A percentile compares a stretch with the other conserved stretches of the same genome.
Evolutionary conservation across 805 yeast species (phyloP).

Genomic region (Ogataea methylovora): DNA sequence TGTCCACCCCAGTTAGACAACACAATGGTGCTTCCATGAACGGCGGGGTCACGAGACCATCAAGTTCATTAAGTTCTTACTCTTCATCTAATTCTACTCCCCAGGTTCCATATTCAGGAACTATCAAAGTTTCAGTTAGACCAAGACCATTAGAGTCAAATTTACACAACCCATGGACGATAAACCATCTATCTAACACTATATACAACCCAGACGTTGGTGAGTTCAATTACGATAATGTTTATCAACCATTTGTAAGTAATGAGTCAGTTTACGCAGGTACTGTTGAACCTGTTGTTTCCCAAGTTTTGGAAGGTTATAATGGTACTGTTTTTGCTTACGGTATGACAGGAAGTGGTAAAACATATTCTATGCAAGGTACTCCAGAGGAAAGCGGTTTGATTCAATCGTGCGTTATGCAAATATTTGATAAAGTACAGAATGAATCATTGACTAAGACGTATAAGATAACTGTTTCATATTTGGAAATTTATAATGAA

Average conservation of each 20-base stretch:
- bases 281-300: constrained; percentile 46
- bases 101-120: constrained; percentile 46
- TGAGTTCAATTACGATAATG: constrained; percentile 70
- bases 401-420: constrained; percentile 58
- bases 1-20: constrained; percentile 12
- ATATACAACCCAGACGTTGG: constrained; percentile 50
- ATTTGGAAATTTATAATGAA: constrained; percentile 84
- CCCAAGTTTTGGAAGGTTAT: constrained; percentile 59
- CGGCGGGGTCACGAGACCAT: constrained; percentile 8
- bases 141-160: constrained; percentile 51
- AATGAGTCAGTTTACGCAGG: constrained; percentile 56
- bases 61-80: constrained; percentile 12
- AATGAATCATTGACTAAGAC: constrained; percentile 21
- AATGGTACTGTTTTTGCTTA: constrained; percentile 90
- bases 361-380: constrained; percentile 84
- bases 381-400: constrained; percentile 55
- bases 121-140: constrained; percentile 69
- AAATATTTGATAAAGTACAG: constrained; percentile 44
- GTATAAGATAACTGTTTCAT: constrained; percentile 53
- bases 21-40: constrained; percentile 2
- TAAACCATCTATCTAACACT: constrained; percentile 29
- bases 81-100: constrained; percentile 1
- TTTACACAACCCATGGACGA: constrained; percentile 32
- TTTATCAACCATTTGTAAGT: constrained; percentile 48
- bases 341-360: constrained; percentile 93